Conservation (phyloP, 441 rosid species). For the Adansonia rubrostipa region DNA sequence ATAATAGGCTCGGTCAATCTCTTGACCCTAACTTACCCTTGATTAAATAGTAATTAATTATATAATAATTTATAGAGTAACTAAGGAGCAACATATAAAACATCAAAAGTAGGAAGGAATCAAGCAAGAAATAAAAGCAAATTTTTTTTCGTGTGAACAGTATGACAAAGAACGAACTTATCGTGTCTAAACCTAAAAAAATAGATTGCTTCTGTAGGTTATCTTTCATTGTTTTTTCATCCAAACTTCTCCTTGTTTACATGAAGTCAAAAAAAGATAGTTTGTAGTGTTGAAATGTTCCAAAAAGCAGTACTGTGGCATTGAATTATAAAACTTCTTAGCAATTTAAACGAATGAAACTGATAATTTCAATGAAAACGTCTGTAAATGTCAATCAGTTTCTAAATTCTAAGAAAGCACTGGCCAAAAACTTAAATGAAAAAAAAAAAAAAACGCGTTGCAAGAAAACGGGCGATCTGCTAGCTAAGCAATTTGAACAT, state of each 20-base stretch:
- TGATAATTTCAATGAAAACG: constrained; percentile 19
- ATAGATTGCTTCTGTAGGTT: not conserved
- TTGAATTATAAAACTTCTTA: constrained; percentile 12
- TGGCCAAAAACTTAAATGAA: not conserved
- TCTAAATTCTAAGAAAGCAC: not conserved
- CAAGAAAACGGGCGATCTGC: not conserved
- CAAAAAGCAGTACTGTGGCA: not conserved
- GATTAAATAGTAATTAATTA: not conserved
- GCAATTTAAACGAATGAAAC: not conserved
- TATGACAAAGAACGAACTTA: not conserved
- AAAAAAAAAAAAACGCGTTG: no score
- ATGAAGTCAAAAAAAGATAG: not conserved
- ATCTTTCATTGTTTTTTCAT: constrained; percentile 15
- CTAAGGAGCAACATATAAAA: not conserved
- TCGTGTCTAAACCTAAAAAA: not conserved
- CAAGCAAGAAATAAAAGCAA: not conserved
- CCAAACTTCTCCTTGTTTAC: not conserved
- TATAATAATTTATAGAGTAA: not conserved
- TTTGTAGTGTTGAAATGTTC: constrained; percentile 10
- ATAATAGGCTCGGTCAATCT: constrained; percentile 32
- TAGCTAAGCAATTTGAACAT: not conserved
- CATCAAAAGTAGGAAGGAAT: constrained; percentile 5
- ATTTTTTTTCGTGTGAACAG: not conserved
- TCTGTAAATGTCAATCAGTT: not conserved
- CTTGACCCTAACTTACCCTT: constrained; percentile 28